A percentile compares a stretch with the other conserved stretches of the same genome.
phyloP scores from a whole-genome alignment of 768 basidiomycete species.

The Pleurotus citrinopileatus region DNA sequence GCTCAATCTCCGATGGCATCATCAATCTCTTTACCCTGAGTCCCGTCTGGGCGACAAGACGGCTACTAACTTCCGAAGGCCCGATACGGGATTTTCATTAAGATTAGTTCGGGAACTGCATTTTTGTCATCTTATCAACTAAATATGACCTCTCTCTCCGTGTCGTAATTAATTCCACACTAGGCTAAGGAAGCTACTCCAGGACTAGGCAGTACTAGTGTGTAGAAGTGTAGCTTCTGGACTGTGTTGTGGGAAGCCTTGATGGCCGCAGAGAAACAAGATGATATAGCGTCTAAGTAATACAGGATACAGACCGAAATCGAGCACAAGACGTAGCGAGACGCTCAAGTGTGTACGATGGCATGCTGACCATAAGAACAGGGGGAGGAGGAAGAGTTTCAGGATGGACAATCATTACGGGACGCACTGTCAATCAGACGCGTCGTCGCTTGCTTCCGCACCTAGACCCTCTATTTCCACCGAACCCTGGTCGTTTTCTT shows the following conservation, averaged over 20 bases:
- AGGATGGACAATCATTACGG: too few species aligned
- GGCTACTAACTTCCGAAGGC: background rate
- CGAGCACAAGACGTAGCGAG: too few species aligned
- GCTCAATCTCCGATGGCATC: conserved; percentile 1
- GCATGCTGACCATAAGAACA: too few species aligned
- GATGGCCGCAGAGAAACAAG: conserved; percentile 2
- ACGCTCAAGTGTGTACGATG: too few species aligned
- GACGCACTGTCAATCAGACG: conserved; percentile 23
- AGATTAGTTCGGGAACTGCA: conserved; percentile 2
- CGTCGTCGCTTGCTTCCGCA: conserved; percentile 24
- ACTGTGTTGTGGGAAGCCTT: background rate
- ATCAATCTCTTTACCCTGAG: too few species aligned
- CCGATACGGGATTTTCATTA: conserved; percentile 6
- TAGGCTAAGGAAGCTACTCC: background rate
- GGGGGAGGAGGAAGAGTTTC: too few species aligned
- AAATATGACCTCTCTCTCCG: background rate
- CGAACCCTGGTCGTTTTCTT: conserved; percentile 39
- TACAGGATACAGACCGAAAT: too few species aligned
- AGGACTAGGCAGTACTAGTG: conserved; percentile 1
- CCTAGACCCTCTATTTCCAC: conserved; percentile 64
- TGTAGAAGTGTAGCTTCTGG: background rate
- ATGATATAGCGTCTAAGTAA: too few species aligned
- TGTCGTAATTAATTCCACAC: conserved; percentile 2
- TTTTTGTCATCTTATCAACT: background rate
- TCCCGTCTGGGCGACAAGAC: too few species aligned